Conservation (phyloP, 345 rosid species). For the Ceriops tagal region DNA sequence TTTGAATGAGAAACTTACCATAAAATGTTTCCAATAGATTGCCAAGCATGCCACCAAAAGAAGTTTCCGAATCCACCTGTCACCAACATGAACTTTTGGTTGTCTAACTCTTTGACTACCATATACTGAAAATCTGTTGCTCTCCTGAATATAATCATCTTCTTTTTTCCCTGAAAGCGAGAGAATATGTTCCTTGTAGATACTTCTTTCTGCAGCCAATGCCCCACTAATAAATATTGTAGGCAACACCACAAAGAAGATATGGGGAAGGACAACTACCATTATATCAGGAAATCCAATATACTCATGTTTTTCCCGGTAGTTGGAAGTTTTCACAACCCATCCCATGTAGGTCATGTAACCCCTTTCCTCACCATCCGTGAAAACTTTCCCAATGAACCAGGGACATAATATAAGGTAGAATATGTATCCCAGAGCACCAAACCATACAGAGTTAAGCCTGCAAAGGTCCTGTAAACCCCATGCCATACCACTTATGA, state of each 20-base stretch:
- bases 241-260: conserved; percentile 63
- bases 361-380: conserved; percentile 43
- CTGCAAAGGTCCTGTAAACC: conserved; percentile 69
- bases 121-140: conserved; percentile 25
- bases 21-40: conserved; percentile 72
- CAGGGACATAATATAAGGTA: conserved; percentile 74
- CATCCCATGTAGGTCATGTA: conserved; percentile 92
- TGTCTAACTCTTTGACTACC: conserved; percentile 23
- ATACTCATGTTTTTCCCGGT: conserved; percentile 39
- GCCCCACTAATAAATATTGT: conserved; percentile 45
- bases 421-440: conserved; percentile 55
- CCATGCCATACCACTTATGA: conserved; percentile 49
- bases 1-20: conserved; percentile 40
- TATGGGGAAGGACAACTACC: conserved; percentile 82
- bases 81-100: conserved; percentile 27
- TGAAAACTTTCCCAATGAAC: conserved; percentile 67
- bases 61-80: conserved; percentile 49
- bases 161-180: conserved; percentile 62
- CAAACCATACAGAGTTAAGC: conserved; percentile 58
- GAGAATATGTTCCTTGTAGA: conserved; percentile 49
- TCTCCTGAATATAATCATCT: conserved; percentile 40
- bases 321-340: conserved; percentile 43
- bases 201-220: conserved; percentile 67
- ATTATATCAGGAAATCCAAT: conserved; percentile 77
- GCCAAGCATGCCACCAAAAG: conserved; percentile 56